Evolutionary conservation across 805 yeast genomes (phyloP).

Genomic region (Nakazawaea ernobii): DNA sequence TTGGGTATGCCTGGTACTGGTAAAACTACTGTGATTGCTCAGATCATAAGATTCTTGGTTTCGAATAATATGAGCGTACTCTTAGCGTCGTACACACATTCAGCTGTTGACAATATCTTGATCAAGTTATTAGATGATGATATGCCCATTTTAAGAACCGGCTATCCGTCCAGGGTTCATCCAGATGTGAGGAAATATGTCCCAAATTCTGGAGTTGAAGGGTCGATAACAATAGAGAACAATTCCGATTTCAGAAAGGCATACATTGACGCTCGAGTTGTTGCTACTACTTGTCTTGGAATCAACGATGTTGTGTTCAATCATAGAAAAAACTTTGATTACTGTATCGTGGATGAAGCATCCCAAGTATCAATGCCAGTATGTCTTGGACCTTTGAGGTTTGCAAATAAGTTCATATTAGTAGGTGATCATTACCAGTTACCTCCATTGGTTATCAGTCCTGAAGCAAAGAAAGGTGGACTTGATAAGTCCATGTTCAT

Average conservation of each 20-base stretch:
- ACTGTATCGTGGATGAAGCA: constrained; percentile 94
- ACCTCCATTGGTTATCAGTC: constrained; percentile 77
- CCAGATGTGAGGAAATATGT: constrained; percentile 50
- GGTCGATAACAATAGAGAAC: constrained; percentile 23
- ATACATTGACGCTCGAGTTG: constrained; percentile 58
- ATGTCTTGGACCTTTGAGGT: constrained; percentile 80
- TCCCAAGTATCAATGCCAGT: constrained; percentile 92
- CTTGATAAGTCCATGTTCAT: constrained; percentile 75
- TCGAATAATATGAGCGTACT: constrained; percentile 60
- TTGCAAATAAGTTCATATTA: constrained; percentile 71
- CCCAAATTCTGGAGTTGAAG: constrained; percentile 32
- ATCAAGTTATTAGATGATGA: constrained; percentile 53
- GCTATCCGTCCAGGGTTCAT: constrained; percentile 55
- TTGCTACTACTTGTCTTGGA: constrained; percentile 87
- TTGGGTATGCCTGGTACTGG: constrained; percentile 99
- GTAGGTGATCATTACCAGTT: constrained; percentile 97
- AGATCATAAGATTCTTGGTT: constrained; percentile 58
- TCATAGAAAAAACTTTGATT: constrained; percentile 62
- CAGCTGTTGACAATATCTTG: constrained; percentile 92
- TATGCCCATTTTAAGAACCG: constrained; percentile 60
- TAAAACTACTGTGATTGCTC: constrained; percentile 84
- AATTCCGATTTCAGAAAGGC: constrained; percentile 40
- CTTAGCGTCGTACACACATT: constrained; percentile 84
- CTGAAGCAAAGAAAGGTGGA: constrained; percentile 59
- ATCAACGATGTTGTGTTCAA: constrained; percentile 57